A percentile compares a stretch with the other conserved stretches of the same genome.
phyloP scores from a whole-genome alignment of 2,329 filamentous ascomycete species.

The Fusarium nelsonii region DNA sequence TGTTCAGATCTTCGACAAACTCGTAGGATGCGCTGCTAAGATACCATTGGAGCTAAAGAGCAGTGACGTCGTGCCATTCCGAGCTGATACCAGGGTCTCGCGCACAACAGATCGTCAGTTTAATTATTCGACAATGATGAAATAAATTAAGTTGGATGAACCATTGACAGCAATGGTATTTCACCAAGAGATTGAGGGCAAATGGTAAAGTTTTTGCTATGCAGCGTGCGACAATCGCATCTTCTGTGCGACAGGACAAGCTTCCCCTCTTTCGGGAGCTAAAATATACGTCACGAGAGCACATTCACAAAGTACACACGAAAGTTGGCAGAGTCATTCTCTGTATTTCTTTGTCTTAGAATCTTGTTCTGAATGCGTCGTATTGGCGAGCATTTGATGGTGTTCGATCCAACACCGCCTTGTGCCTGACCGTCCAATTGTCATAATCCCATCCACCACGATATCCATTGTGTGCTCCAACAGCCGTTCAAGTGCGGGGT shows the following conservation, averaged over 20 bases:
- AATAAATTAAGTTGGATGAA: background rate
- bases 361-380: constrained; percentile 44
- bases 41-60: constrained; percentile 1
- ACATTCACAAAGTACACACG: constrained; percentile 18
- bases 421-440: constrained; percentile 52
- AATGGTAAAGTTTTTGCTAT: no score
- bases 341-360: constrained; percentile 48
- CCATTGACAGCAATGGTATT: background rate
- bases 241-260: background rate
- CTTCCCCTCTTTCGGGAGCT: constrained; percentile 4
- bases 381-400: constrained; percentile 46
- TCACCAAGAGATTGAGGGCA: background rate
- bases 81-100: constrained; percentile 2
- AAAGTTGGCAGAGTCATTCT: constrained; percentile 35
- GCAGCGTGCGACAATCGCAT: background rate
- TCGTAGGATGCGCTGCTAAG: background rate
- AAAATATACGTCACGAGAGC: constrained; percentile 12
- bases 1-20: background rate
- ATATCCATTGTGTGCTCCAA: constrained; percentile 51
- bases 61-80: constrained; percentile 31
- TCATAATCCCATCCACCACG: constrained; percentile 45
- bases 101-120: constrained; percentile 17
- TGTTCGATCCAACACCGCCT: constrained; percentile 49
- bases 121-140: background rate
- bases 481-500: constrained; percentile 49